Evolutionary conservation across 1,284 basidiomycete genomes (phyloP).

Genomic region (Ceratobasidium theobromae): DNA sequence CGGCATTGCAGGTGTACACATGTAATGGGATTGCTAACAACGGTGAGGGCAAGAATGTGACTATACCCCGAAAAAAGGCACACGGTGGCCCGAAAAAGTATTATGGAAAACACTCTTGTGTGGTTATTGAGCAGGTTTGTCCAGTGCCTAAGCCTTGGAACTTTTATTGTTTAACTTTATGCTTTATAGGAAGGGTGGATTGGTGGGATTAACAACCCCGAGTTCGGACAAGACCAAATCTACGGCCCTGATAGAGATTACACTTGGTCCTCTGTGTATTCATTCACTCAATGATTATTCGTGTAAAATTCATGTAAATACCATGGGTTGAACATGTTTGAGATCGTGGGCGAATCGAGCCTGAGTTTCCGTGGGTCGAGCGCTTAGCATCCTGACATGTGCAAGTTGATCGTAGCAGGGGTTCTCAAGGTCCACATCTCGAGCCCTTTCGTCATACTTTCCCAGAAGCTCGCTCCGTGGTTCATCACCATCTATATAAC

Average conservation of each 20-base stretch:
- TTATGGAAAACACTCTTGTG: constrained; percentile 50
- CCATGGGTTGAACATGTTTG: not conserved
- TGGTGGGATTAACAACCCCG: constrained; percentile 37
- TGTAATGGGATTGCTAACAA: constrained; percentile 45
- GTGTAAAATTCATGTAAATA: not conserved
- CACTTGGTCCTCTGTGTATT: constrained; percentile 34
- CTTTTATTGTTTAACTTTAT: not conserved
- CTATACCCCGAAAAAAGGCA: constrained; percentile 46
- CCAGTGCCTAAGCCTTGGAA: not conserved
- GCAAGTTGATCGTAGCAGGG: not conserved
- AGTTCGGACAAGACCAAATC: constrained; percentile 36
- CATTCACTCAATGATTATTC: constrained; percentile 19
- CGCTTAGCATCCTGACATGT: not conserved
- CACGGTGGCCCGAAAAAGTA: constrained; percentile 49
- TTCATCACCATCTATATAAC: constrained; percentile 18
- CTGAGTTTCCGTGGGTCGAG: constrained; percentile 5
- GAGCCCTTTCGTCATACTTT: not conserved
- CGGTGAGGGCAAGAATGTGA: constrained; percentile 25
- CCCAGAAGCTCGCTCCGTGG: not conserved
- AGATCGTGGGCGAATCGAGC: not conserved
- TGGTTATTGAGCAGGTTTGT: constrained; percentile 51
- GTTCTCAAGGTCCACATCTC: not conserved
- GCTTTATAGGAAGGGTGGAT: constrained; percentile 38
- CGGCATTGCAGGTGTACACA: constrained; percentile 54
- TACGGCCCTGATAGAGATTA: constrained; percentile 36